phyloP scores from a whole-genome alignment of 2,329 filamentous ascomycete genomes.

The Alternaria gansuensis region DNA sequence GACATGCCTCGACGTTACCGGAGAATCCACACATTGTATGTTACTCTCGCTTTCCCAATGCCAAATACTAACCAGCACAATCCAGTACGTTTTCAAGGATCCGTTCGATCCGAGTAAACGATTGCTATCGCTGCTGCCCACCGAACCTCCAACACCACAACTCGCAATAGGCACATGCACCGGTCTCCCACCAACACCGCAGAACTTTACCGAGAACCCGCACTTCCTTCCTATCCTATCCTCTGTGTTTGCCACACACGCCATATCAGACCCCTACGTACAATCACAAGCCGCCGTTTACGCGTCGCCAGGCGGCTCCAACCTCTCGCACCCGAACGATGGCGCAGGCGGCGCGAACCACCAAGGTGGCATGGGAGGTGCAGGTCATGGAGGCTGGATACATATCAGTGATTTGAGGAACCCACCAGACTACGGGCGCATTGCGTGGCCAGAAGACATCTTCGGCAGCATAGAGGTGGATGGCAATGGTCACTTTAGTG shows the following conservation, averaged over 20 bases:
- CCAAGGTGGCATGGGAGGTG: slow-evolving; percentile 67
- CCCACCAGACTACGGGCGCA: slow-evolving; percentile 70
- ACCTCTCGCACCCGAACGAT: slow-evolving; percentile 59
- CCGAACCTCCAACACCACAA: slow-evolving; percentile 61
- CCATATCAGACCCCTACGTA: slow-evolving; percentile 64
- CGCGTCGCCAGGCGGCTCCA: slow-evolving; percentile 65
- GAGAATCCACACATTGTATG: slow-evolving; percentile 56
- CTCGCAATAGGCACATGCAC: slow-evolving; percentile 65
- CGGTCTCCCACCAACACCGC: slow-evolving; percentile 64
- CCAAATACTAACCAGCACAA: slow-evolving; percentile 17
- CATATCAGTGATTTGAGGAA: slow-evolving; percentile 69
- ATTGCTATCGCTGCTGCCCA: slow-evolving; percentile 66
- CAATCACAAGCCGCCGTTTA: slow-evolving; percentile 68
- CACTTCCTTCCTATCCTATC: slow-evolving; percentile 66
- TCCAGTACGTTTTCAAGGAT: slow-evolving; percentile 61
- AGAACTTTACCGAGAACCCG: slow-evolving; percentile 65
- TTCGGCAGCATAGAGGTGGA: slow-evolving; percentile 72
- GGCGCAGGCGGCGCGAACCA: slow-evolving; percentile 65
- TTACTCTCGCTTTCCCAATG: not conserved
- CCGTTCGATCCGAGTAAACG: slow-evolving; percentile 53
- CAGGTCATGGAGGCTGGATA: slow-evolving; percentile 67
- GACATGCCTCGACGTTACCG: slow-evolving; percentile 53
- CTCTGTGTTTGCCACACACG: slow-evolving; percentile 63
- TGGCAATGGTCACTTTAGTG: slow-evolving; percentile 64
- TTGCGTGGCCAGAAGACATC: slow-evolving; percentile 72